A percentile compares a stretch with the other conserved stretches of the same genome.
phyloP scores from a whole-genome alignment of 2,329 filamentous ascomycete species.

The Fusarium drepaniforme region DNA sequence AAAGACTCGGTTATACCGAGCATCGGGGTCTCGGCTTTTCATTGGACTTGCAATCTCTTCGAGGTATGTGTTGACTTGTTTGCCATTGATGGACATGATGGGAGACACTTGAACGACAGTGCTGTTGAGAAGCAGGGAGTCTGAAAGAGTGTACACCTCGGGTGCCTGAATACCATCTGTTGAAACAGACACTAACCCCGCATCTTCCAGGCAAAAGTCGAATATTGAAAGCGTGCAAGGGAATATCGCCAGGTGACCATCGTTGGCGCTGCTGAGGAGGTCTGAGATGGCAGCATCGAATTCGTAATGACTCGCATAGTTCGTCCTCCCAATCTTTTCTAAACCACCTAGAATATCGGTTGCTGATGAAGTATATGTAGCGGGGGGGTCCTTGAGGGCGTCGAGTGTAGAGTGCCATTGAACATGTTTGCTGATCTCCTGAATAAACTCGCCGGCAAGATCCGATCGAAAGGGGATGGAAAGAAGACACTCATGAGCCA shows the following conservation, averaged over 20 bases:
- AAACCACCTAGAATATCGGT: constrained; percentile 19
- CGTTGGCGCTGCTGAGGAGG: constrained; percentile 1
- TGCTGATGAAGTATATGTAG: constrained; percentile 11
- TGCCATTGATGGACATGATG: neutral
- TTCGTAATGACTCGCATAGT: constrained; percentile 1
- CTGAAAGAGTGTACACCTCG: neutral
- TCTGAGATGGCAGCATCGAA: constrained; percentile 11
- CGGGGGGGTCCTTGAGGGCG: constrained; percentile 19
- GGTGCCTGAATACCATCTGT: neutral
- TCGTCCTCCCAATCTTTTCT: neutral
- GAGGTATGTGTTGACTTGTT: neutral
- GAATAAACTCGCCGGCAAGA: neutral
- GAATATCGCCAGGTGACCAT: neutral
- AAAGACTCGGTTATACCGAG: constrained; percentile 6
- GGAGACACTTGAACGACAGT: neutral
- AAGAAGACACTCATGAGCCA: constrained; percentile 3
- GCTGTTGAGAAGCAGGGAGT: neutral
- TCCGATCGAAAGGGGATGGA: constrained; percentile 6
- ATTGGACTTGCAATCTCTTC: neutral
- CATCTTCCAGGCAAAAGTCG: neutral
- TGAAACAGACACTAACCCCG: neutral
- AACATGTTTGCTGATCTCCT: constrained; percentile 1
- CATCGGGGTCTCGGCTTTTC: neutral
- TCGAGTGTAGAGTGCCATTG: constrained; percentile 30
- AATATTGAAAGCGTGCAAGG: neutral